These are phyloP conservation scores for Aspergillus floridensis DNA, from an alignment of 2,329 filamentous ascomycete genomes.

Conservation along the genomic window DNA sequence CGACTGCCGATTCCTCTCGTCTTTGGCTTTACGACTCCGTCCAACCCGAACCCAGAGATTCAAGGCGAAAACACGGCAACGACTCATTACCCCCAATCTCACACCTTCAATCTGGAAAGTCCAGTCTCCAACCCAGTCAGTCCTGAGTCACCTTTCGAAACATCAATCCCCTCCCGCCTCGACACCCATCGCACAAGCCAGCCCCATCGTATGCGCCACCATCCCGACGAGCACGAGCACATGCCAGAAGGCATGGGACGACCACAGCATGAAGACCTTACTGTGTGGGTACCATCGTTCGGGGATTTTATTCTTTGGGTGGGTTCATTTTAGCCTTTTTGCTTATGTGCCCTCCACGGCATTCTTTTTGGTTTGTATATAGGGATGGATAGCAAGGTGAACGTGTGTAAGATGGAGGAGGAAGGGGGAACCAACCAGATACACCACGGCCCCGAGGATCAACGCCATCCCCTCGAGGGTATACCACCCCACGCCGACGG, in stretches of 20 bases:
- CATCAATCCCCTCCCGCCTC: neutral
- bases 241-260: constrained; percentile 37
- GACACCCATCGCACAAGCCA: neutral
- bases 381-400: too few relatives aligned
- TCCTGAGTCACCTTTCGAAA: too few relatives aligned
- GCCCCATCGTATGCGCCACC: constrained; percentile 30
- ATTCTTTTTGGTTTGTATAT: too few relatives aligned
- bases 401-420: neutral
- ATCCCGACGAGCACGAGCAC: constrained; percentile 41
- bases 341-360: too few relatives aligned
- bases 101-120: too few relatives aligned
- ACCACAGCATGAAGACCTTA: constrained; percentile 32
- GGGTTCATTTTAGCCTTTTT: too few relatives aligned
- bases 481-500: constrained; percentile 34
- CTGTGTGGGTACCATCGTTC: constrained; percentile 29
- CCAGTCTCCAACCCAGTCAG: too few relatives aligned
- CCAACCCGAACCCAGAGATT: too few relatives aligned
- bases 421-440: constrained; percentile 16
- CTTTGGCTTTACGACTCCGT: too few relatives aligned
- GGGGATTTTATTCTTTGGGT: constrained; percentile 12
- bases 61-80: too few relatives aligned
- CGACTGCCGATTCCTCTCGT: too few relatives aligned
- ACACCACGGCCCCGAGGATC: constrained; percentile 26
- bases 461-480: constrained; percentile 32
- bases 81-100: too few relatives aligned